phyloP scores from a whole-genome alignment of 192 early-diverging fungal genomes.

The Coemansia sp. region DNA sequence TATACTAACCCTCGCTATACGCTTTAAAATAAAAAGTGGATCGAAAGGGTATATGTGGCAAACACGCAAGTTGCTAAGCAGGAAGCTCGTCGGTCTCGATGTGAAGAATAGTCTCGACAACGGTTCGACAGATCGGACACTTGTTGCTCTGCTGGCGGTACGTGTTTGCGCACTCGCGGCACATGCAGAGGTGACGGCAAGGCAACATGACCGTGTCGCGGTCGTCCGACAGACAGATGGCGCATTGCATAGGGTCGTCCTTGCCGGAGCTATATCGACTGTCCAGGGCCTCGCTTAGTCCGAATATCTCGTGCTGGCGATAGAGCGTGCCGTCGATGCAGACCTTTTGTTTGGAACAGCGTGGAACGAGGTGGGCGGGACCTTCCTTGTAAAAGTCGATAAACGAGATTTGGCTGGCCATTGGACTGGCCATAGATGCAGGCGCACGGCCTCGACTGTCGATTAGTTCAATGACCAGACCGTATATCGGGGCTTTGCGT shows the following conservation, averaged over 20 bases:
- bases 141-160: conserved; percentile 58
- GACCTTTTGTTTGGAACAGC: conserved; percentile 48
- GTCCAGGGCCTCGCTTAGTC: conserved; percentile 34
- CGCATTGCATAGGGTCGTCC: conserved; percentile 63
- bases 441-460: conserved; percentile 13
- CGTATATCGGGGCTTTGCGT: conserved; percentile 41
- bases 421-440: not conserved
- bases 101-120: conserved; percentile 43
- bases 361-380: conserved; percentile 26
- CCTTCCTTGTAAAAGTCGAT: conserved; percentile 45
- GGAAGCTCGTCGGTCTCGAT: conserved; percentile 16
- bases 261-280: conserved; percentile 1
- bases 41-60: not conserved
- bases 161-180: conserved; percentile 70
- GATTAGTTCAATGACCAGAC: conserved; percentile 41
- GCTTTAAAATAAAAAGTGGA: not conserved
- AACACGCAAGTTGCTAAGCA: not conserved
- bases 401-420: conserved; percentile 43
- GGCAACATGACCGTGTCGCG: conserved; percentile 74
- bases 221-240: conserved; percentile 73
- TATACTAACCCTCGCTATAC: not conserved
- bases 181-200: conserved; percentile 81
- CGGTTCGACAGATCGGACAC: conserved; percentile 51
- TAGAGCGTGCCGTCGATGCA: conserved; percentile 31
- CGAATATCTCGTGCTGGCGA: conserved; percentile 48